Evolutionary conservation across 1,284 basidiomycete genomes (phyloP).

Genomic region (Pulchroboletus neoregius): DNA sequence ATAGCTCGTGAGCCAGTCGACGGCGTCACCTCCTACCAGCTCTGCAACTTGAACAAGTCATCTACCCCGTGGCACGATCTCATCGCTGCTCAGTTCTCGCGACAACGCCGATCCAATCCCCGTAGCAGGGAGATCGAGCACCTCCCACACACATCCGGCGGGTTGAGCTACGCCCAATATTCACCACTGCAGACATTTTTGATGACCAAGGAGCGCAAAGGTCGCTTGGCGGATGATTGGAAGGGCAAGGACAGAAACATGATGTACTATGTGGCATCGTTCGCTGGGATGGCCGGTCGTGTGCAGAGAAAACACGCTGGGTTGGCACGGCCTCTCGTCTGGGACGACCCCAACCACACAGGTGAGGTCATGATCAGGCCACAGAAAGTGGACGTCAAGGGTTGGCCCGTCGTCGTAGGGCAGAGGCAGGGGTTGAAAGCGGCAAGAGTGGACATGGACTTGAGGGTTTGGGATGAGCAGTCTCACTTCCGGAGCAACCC

Average conservation of each 20-base stretch:
- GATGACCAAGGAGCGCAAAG: constrained; percentile 50
- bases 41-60: constrained; percentile 26
- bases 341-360: constrained; percentile 30
- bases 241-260: constrained; percentile 10
- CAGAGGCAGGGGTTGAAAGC: constrained; percentile 37
- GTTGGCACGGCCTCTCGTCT: constrained; percentile 21
- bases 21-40: constrained; percentile 30
- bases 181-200: constrained; percentile 51
- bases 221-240: constrained; percentile 47
- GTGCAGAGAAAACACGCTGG: constrained; percentile 27
- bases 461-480: constrained; percentile 29
- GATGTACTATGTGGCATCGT: constrained; percentile 30
- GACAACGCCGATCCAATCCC: constrained; percentile 30
- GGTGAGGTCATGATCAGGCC: constrained; percentile 31
- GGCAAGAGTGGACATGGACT: constrained; percentile 29
- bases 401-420: constrained; percentile 39
- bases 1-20: constrained; percentile 21
- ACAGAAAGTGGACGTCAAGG: constrained; percentile 22
- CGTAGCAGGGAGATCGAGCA: constrained; percentile 50
- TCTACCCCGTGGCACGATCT: constrained; percentile 34
- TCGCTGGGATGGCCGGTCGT: constrained; percentile 30
- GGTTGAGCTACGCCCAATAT: constrained; percentile 54
- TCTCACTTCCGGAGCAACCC: constrained; percentile 32
- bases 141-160: constrained; percentile 60
- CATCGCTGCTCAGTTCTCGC: constrained; percentile 37